Conservation (phyloP, 352 stramenopile genomes). For the Globisporangium orthogonon region DNA sequence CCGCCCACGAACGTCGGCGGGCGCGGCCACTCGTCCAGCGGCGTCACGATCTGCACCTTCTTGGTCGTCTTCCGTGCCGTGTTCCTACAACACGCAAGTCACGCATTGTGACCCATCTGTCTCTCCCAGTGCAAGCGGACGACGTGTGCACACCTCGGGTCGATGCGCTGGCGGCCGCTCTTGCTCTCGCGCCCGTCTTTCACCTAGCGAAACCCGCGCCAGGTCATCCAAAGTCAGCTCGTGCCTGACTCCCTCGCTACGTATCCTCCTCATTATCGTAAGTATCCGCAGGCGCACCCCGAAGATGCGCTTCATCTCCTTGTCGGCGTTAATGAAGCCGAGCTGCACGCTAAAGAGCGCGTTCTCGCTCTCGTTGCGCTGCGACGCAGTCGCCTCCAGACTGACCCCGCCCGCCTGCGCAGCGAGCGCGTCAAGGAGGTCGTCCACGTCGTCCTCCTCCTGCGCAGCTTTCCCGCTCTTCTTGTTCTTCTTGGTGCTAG, state of each 20-base stretch:
- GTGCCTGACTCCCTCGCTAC: not conserved
- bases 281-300: conserved; percentile 24
- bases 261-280: too few relatives aligned
- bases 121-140: not conserved
- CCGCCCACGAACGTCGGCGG: conserved; percentile 81
- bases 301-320: conserved; percentile 88
- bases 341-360: conserved; percentile 62
- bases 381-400: conserved; percentile 19
- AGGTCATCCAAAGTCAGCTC: not conserved
- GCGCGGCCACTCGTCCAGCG: conserved; percentile 79
- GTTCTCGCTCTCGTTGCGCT: conserved; percentile 39
- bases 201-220: conserved; percentile 30
- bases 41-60: conserved; percentile 70
- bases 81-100: conserved; percentile 25
- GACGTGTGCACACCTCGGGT: conserved; percentile 33
- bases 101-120: not conserved
- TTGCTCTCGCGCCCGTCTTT: conserved; percentile 43
- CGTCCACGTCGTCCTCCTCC: conserved; percentile 48
- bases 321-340: conserved; percentile 77
- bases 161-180: conserved; percentile 38
- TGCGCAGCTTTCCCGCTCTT: conserved; percentile 14
- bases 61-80: conserved; percentile 53
- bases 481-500: conserved; percentile 37
- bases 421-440: conserved; percentile 57
- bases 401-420: conserved; percentile 33